Base-by-base conservation (phyloP, 2,329 filamentous ascomycete genomes). In the Aspergillus ibericus region DNA sequence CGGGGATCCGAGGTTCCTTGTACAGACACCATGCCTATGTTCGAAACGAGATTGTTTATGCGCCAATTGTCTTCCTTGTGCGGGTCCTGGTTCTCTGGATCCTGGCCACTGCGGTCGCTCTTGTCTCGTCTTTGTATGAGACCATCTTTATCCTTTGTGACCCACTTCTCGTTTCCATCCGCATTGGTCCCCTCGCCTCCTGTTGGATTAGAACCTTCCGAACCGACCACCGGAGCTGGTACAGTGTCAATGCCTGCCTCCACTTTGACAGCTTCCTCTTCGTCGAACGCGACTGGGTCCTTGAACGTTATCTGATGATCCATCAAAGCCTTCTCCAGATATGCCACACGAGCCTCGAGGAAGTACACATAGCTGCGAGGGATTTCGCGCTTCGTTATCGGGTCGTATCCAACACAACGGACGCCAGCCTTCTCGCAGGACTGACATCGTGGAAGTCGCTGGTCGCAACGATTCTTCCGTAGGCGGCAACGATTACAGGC, bases 321-420 rank as follows among this genome's bases (percentile, higher is more conserved):
- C 44, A 81, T 80, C 51, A 98, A 83, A 36, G 95, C 78, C 34
- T 83, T 83, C 75, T 98, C 93, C 29, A 98, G 85, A 76, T 95
- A 91, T 61, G 88, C 84, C 55, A 97, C 86, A 59, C 93, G 84
- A 27, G 89, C 91, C 75, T 98, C 93, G 59, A 98, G 87, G 73
- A 96, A 98, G 77, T 90, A 96, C 50, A 98, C 92, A 80, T 98
- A 98, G 75, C 85, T 88, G 76, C 93, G 85, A 51, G 93, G 93
- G 59, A 98, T 96, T 77, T 97, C 92, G 71, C 91, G 88, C 82
- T 97, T 97, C 22, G 92, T 96, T 70, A 97, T 96, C 34, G 93
- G 93, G 73, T 98, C 93, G 75, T 96, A 97, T 62, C 93, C 93
- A 52, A 97, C 92, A 74, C 95, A 98, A 65, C 90, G 88, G 47